Conservation (phyloP, 345 rosid species). For the Eucalyptus regnans region DNA sequence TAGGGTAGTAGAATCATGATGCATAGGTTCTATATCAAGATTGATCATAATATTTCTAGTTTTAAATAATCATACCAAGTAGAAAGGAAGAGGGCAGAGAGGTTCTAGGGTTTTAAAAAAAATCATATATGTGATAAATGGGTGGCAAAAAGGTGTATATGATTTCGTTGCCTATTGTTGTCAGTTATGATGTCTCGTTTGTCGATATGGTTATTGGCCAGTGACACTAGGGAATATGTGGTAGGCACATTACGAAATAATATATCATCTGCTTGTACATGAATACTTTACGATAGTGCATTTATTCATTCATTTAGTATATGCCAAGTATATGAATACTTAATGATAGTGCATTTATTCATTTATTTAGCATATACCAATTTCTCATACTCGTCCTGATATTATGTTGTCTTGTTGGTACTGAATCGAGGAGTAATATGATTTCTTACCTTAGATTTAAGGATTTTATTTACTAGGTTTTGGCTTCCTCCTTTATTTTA, state of each 20-base stretch:
- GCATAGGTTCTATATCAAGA: rapidly evolving
- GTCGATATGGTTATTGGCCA: neutral
- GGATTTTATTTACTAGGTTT: neutral
- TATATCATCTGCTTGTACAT: neutral
- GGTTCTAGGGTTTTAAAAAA: no score
- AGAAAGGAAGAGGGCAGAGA: rapidly evolving
- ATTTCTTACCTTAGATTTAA: neutral
- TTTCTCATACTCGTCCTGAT: rapidly evolving
- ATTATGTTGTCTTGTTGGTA: neutral
- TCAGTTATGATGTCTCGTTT: rapidly evolving
- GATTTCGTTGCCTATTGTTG: neutral
- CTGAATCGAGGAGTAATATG: rapidly evolving
- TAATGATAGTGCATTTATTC: neutral
- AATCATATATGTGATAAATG: neutral
- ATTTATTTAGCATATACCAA: neutral
- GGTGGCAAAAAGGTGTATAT: neutral
- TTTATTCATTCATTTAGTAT: no score
- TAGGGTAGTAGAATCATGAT: rapidly evolving
- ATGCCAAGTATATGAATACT: no score
- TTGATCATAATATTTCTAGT: no score
- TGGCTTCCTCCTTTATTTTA: neutral
- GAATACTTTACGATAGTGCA: neutral
- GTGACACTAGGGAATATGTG: rapidly evolving
- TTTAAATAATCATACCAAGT: no score
- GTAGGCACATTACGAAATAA: neutral